These are phyloP conservation scores for Geranium rotundifolium DNA, from an alignment of 345 rosid species.

Conservation along the genomic window DNA sequence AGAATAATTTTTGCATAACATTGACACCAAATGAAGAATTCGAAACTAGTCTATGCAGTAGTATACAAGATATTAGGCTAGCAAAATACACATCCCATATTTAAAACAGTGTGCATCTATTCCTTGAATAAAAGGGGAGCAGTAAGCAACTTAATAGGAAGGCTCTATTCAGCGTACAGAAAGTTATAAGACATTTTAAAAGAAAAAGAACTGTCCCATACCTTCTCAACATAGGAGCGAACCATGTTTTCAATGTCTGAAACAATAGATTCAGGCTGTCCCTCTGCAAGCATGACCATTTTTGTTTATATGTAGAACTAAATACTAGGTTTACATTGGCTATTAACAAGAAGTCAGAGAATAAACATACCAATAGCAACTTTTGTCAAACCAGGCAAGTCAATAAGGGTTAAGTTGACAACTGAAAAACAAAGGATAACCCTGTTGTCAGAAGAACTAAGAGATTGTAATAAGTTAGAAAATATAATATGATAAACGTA, in stretches of 20 bases:
- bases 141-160: neutral
- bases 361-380: constrained; percentile 58
- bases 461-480: neutral
- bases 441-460: neutral
- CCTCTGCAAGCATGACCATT: constrained; percentile 38
- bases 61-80: neutral
- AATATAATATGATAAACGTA: no score
- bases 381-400: constrained; percentile 78
- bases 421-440: constrained; percentile 29
- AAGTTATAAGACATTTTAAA: neutral
- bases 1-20: no score
- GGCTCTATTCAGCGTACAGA: neutral
- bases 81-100: neutral
- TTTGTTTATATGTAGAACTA: neutral
- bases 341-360: neutral
- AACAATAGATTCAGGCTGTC: constrained; percentile 70
- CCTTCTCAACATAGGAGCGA: constrained; percentile 74
- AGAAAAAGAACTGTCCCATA: constrained; percentile 10
- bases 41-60: no score
- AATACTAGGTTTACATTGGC: neutral
- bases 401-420: constrained; percentile 76
- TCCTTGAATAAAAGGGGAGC: neutral
- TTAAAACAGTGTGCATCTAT: neutral
- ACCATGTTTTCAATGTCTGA: constrained; percentile 76
- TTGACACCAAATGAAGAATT: no score